A percentile compares a stretch with the other conserved stretches of the same genome.
Evolutionary conservation across 2,329 filamentous ascomycete species (phyloP).

Genomic region (Knufia fluminis): DNA sequence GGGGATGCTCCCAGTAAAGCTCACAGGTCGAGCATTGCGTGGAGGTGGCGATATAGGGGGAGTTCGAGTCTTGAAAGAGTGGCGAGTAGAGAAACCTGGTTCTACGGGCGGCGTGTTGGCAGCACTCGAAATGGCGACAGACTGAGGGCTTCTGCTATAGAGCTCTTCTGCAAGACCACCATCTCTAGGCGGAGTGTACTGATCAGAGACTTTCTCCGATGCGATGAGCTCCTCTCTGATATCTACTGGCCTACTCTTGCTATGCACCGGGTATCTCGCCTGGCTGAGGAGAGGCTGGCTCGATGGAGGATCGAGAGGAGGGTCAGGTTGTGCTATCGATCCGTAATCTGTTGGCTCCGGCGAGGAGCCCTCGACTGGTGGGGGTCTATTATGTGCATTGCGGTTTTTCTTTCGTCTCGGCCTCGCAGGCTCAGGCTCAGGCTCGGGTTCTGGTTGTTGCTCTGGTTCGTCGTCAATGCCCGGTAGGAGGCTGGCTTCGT

Average conservation of each 20-base stretch:
- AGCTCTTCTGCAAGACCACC: constrained; percentile 2
- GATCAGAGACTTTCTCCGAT: constrained; percentile 21
- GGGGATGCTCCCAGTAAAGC: constrained; percentile 33
- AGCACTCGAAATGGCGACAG: constrained; percentile 13
- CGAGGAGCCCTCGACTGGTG: constrained; percentile 1
- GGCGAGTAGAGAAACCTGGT: constrained; percentile 30
- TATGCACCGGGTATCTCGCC: not conserved
- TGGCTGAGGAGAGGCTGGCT: not conserved
- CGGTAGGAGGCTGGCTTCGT: not conserved
- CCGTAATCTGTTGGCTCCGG: not conserved
- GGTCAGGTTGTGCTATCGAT: not conserved
- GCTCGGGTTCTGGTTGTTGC: not conserved
- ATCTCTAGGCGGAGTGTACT: constrained; percentile 20
- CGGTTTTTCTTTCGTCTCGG: constrained; percentile 7
- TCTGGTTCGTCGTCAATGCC: constrained; percentile 3
- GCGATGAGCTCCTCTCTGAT: constrained; percentile 13
- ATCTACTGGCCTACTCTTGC: constrained; percentile 8
- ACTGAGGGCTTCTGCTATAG: constrained; percentile 16
- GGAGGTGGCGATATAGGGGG: constrained; percentile 36
- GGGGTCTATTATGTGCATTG: constrained; percentile 6
- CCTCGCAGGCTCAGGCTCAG: not conserved
- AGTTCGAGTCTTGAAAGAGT: constrained; percentile 32
- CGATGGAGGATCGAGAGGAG: not conserved
- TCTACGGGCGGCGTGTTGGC: constrained; percentile 34
- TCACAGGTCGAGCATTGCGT: constrained; percentile 33